Base-by-base conservation (phyloP, 768 basidiomycete genomes). In the Tricholoma terreum region DNA sequence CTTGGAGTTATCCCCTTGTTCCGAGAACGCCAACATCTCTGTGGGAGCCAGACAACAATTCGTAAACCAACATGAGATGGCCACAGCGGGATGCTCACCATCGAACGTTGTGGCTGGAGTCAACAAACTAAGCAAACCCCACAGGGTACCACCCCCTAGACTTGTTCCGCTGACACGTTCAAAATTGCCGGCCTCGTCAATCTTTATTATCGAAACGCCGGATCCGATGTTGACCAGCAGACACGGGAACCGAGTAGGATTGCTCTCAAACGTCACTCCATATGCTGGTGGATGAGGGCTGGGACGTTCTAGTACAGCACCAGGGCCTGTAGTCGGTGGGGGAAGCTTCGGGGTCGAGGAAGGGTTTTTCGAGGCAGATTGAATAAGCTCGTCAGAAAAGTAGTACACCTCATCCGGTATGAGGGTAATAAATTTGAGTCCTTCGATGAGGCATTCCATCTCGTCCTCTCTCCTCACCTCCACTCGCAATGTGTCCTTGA, bases 351-450 rank as follows among this genome's bases (percentile, higher is more conserved):
- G 61, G 21, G 65, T 61, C 33, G 61, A 19, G 45, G 61, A 38
- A 27, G 49, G 57, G 61, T 63, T 61, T 49, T 49, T 49, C 60
- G 66, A 60, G 56, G 79, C 79, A 36, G 79, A 77, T 68, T 90
- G 89, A 55, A 98, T 95, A 64, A 98, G 85, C 74, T 98, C 91
- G 73, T 99, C 96, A 54, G 94, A 97, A 76, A 98, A 98, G 80
- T 88, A 98, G 76, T 98, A 99, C 27, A 92, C 96, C 75, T 99
- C 97, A 73, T 94, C 87, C 33, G 96, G 96, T 58, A 99, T 95
- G 70, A 90, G 86, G 34, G 90, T 89, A 71, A 98, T 89, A 75
- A 99, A 99, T 73, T 92, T 90, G 69, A 99, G 80, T 27, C 97
- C 97, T 65, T 93, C 89, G 63, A 98, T 98, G 68, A 98, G 74